A percentile compares a stretch with the other conserved stretches of the same genome.
Conservation (phyloP, 1,139 yeast species). For the Nakaseomyces bracarensis region DNA sequence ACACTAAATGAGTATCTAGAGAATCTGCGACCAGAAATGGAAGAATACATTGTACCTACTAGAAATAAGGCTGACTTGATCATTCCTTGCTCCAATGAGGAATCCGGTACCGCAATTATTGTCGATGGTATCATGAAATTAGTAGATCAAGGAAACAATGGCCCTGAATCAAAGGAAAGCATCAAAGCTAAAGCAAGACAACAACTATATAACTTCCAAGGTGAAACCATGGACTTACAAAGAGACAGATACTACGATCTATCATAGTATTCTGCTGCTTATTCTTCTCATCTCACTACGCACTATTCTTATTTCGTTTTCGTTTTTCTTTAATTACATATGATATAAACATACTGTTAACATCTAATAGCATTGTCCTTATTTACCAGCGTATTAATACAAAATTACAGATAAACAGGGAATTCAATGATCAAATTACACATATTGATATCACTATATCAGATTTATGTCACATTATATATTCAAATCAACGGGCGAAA, state of each 20-base stretch:
- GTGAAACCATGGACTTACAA: constrained; percentile 41
- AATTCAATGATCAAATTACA: too few relatives aligned
- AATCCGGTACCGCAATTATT: constrained; percentile 50
- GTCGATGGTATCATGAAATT: constrained; percentile 63
- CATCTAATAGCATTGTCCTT: not conserved
- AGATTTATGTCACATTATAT: not conserved
- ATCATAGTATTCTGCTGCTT: constrained; percentile 12
- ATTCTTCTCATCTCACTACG: not conserved
- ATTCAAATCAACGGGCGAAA: not conserved
- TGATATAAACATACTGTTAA: too few relatives aligned
- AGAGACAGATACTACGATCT: constrained; percentile 45
- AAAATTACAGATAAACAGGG: too few relatives aligned
- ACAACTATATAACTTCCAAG: constrained; percentile 15
- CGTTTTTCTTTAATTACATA: not conserved
- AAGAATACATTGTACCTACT: constrained; percentile 63
- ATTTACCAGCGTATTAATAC: too few relatives aligned
- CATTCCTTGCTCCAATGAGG: constrained; percentile 51
- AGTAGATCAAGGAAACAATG: constrained; percentile 18
- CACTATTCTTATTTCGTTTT: not conserved
- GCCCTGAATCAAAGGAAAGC: constrained; percentile 6
- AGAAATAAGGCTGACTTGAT: constrained; percentile 75
- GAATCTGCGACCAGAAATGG: constrained; percentile 69
- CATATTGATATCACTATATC: not conserved
- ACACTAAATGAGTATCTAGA: constrained; percentile 55
- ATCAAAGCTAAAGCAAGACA: constrained; percentile 10